phyloP scores from a whole-genome alignment of 129 eudicot species.

The Apium graveolens region DNA sequence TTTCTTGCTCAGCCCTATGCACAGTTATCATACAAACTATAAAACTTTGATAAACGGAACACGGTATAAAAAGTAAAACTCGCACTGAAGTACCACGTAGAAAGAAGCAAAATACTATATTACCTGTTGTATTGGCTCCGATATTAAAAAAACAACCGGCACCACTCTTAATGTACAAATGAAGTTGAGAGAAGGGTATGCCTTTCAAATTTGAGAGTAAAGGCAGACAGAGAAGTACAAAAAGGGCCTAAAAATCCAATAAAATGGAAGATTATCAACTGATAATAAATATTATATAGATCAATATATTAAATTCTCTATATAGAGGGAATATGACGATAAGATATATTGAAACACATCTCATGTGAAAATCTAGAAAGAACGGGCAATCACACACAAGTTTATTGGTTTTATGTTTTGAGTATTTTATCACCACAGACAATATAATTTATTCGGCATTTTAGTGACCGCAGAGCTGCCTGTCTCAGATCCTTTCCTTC shows the following conservation, averaged over 20 bases:
- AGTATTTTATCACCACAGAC: neutral
- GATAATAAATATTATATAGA: neutral
- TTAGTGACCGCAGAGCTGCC: neutral
- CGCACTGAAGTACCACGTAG: neutral
- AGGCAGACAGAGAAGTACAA: constrained; percentile 81
- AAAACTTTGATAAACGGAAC: neutral
- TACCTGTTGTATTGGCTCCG: constrained; percentile 43
- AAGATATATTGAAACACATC: neutral
- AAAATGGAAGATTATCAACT: constrained; percentile 11
- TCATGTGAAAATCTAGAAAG: neutral
- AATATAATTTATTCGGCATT: neutral
- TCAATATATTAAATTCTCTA: neutral
- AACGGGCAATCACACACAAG: neutral
- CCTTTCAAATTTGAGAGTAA: constrained; percentile 74
- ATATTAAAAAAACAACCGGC: constrained; percentile 74
- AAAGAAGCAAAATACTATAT: constrained; percentile 4
- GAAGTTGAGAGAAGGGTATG: constrained; percentile 78
- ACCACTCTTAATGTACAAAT: constrained; percentile 61
- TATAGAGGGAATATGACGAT: neutral
- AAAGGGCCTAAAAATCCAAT: constrained; percentile 60
- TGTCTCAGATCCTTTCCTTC: neutral
- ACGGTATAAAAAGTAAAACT: neutral
- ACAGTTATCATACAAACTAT: neutral
- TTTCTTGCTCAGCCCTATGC: too few relatives aligned
- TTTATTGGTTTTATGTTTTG: neutral